Conservation (phyloP, 2,329 filamentous ascomycete species). For the Fusarium illudens region DNA sequence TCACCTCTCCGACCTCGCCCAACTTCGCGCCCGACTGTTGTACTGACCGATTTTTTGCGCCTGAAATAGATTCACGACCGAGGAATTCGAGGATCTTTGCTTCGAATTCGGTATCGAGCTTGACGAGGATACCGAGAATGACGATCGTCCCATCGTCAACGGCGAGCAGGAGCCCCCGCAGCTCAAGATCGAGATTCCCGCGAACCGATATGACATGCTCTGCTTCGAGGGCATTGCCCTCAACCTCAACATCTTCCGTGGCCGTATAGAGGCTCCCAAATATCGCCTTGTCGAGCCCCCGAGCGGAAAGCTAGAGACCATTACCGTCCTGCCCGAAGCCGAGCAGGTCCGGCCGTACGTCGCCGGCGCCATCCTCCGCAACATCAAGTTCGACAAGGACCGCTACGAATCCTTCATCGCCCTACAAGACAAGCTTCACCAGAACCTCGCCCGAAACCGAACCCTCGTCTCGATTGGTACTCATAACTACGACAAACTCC, state of each 20-base stretch:
- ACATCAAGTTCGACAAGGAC: constrained; percentile 89
- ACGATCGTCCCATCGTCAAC: constrained; percentile 76
- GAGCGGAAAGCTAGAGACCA: constrained; percentile 77
- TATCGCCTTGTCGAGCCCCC: constrained; percentile 79
- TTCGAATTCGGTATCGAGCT: constrained; percentile 99
- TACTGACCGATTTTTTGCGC: constrained; percentile 32
- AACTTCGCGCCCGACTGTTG: constrained; percentile 6
- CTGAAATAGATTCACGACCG: constrained; percentile 76
- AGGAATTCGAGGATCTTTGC: constrained; percentile 96
- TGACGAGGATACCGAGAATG: constrained; percentile 90
- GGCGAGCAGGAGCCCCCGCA: constrained; percentile 87
- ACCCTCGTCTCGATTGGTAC: constrained; percentile 97
- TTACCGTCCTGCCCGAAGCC: constrained; percentile 81
- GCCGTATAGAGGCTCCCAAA: constrained; percentile 77
- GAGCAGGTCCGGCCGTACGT: constrained; percentile 85
- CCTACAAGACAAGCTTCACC: constrained; percentile 97
- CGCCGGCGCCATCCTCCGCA: constrained; percentile 86
- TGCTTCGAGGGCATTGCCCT: constrained; percentile 97
- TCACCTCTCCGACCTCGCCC: constrained; percentile 30
- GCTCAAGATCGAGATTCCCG: constrained; percentile 97
- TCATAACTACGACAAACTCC: constrained; percentile 91
- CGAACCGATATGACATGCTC: constrained; percentile 93
- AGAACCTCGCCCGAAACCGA: constrained; percentile 91
- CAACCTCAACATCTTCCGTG: constrained; percentile 95
- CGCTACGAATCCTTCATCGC: constrained; percentile 97